These are phyloP conservation scores for Apiotrichum akiyoshidainum DNA, from an alignment of 1,284 basidiomycete species.

Conservation along the genomic window DNA sequence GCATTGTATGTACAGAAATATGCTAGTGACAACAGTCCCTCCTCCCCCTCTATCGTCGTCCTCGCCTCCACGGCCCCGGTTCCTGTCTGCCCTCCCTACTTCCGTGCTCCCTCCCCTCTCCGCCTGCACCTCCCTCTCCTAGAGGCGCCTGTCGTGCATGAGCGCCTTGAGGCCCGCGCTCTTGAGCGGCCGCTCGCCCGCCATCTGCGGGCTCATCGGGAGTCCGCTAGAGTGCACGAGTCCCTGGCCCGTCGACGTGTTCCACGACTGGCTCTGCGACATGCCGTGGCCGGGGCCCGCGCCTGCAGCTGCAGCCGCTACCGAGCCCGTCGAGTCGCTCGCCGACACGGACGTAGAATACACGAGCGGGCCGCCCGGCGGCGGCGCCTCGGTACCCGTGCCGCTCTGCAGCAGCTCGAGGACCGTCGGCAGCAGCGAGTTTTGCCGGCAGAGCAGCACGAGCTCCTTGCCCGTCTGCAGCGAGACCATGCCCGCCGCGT, in stretches of 20 bases:
- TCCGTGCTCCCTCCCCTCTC: not conserved
- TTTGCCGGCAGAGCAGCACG: constrained; percentile 49
- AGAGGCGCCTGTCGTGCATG: constrained; percentile 13
- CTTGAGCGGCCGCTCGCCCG: not conserved
- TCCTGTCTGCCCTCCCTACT: not conserved
- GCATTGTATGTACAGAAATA: constrained; percentile 1
- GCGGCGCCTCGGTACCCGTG: constrained; percentile 1
- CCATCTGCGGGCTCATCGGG: not conserved
- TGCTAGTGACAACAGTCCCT: not conserved
- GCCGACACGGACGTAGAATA: not conserved
- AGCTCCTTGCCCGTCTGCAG: constrained; percentile 49
- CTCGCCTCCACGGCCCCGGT: not conserved
- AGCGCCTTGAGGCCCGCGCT: constrained; percentile 12
- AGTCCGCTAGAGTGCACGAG: not conserved
- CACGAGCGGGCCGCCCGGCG: not conserved
- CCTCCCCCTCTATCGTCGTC: not conserved
- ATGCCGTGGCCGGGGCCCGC: too few species aligned
- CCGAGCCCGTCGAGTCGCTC: not conserved
- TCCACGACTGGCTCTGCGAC: not conserved
- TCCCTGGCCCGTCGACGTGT: not conserved
- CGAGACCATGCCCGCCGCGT: constrained; percentile 1
- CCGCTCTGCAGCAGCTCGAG: constrained; percentile 38
- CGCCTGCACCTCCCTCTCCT: not conserved
- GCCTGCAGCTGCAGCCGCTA: too few species aligned
- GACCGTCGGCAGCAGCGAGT: constrained; percentile 45